phyloP scores from a whole-genome alignment of 208 protist genomes.

The Lotmaria passim region DNA sequence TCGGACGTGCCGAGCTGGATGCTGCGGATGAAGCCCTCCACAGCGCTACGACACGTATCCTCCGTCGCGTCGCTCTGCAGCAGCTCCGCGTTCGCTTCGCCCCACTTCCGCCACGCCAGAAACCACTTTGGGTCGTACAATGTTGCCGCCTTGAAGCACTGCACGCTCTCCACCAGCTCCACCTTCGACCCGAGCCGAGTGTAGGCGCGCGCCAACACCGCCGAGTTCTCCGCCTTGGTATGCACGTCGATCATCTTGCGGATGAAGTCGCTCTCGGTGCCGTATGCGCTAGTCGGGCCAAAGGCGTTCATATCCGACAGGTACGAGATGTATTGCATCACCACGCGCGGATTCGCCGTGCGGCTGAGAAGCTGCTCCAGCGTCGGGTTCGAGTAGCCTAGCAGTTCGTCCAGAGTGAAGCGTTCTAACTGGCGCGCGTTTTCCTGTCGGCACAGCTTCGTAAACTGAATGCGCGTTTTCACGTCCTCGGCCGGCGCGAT shows the following conservation, averaged over 20 bases:
- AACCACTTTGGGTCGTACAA: slow-evolving; percentile 86
- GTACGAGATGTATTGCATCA: slow-evolving; percentile 88
- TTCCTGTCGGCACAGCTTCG: slow-evolving; percentile 92
- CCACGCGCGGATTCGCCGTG: slow-evolving; percentile 77
- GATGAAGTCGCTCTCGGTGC: slow-evolving; percentile 76
- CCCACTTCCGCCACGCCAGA: slow-evolving; percentile 86
- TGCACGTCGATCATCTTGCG: slow-evolving; percentile 88
- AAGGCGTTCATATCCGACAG: slow-evolving; percentile 70
- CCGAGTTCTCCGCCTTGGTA: slow-evolving; percentile 72
- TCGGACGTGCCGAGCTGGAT: slow-evolving; percentile 80
- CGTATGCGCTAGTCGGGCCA: slow-evolving; percentile 57
- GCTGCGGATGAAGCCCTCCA: slow-evolving; percentile 86
- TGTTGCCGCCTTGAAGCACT: slow-evolving; percentile 81
- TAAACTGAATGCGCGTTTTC: slow-evolving; percentile 97
- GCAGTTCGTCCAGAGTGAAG: slow-evolving; percentile 78
- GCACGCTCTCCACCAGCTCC: slow-evolving; percentile 57
- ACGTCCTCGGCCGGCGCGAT: slow-evolving; percentile 92
- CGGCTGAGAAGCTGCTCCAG: slow-evolving; percentile 73
- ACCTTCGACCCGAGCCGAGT: slow-evolving; percentile 73
- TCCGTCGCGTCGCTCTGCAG: slow-evolving; percentile 52
- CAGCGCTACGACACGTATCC: slow-evolving; percentile 68
- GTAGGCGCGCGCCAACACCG: slow-evolving; percentile 72
- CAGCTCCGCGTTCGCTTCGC: slow-evolving; percentile 70
- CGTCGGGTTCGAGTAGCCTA: slow-evolving; percentile 67
- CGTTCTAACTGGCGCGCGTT: slow-evolving; percentile 75